Evolutionary conservation across 371 early-diverging fungal species (phyloP), one percentile per base, ranked within the genome.

Genomic region (Mucor lusitanicus): DNA sequence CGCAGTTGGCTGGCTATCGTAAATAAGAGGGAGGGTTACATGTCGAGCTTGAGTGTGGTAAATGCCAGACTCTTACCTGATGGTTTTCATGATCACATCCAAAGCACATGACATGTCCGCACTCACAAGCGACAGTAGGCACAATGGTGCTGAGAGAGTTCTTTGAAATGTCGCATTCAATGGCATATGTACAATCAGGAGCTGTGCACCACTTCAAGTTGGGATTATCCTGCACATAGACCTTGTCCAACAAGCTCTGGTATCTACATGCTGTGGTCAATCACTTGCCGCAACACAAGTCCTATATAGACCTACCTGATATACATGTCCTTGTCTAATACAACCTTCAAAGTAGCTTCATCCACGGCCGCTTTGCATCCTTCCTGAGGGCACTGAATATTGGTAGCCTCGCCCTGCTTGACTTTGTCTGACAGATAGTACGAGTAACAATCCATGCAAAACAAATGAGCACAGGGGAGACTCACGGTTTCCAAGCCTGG

Each of bases 161-260:
- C 28, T 74, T 75, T 0, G 92, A 85, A 11, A 93, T 85, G 59
- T 88, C 88, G 71, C 96, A 97, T 73, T 97, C 94, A 54, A 97
- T 83, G 7, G 94, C 97, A 71, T 91, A 93, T 71, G 94, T 92
- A 76, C 99, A 99, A 71, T 94, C 92, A 30, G 97, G 97, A 4
- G 92, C 94, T 17, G 98, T 96, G 66, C 99, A 99, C 97, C 97
- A 98, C 37, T 91, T 84, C 32, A 96, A 74, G 42, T 77, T 82
- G 30, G 86, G 82, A 61, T 86, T 85, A 70, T 96, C 96, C 60
- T 93, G 92, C 19, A 99, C 97, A 80, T 90, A 99, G 0, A 92
- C 90, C 39, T 93, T 86, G 27, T 94, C 85, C 48, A 95, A 86
- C 30, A 95, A 82, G 17, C 75, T 75, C 11, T 87, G 80, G 78